Conservation (phyloP, 2,329 filamentous ascomycete genomes). For the Fusarium humuli region DNA sequence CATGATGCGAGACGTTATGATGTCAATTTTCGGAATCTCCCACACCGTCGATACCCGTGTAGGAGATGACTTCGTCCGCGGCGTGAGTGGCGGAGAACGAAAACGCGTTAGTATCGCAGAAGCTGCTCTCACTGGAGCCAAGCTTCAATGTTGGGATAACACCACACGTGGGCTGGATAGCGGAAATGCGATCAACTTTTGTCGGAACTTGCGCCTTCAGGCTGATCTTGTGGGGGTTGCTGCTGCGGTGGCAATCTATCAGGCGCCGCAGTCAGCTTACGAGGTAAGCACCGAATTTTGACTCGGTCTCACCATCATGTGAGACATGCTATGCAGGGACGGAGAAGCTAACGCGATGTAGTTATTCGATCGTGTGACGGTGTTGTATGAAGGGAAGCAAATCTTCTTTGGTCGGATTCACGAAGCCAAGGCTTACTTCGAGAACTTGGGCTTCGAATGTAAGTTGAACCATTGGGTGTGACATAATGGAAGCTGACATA, state of each 20-base stretch:
- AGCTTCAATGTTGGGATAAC: slow-evolving; percentile 51
- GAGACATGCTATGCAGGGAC: neutral
- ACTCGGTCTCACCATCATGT: neutral
- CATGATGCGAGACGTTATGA: slow-evolving; percentile 64
- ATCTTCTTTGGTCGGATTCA: slow-evolving; percentile 72
- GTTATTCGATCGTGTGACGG: slow-evolving; percentile 74
- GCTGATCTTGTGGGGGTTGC: slow-evolving; percentile 46
- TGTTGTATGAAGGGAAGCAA: slow-evolving; percentile 75
- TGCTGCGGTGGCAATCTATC: slow-evolving; percentile 62
- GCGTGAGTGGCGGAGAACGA: slow-evolving; percentile 81
- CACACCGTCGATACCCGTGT: slow-evolving; percentile 80
- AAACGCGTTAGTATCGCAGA: slow-evolving; percentile 84
- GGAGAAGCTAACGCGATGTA: slow-evolving; percentile 57
- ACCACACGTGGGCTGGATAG: slow-evolving; percentile 48
- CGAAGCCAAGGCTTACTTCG: slow-evolving; percentile 71
- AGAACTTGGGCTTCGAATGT: slow-evolving; percentile 52
- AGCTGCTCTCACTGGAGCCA: slow-evolving; percentile 55
- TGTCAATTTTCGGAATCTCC: slow-evolving; percentile 81
- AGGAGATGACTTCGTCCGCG: slow-evolving; percentile 75
- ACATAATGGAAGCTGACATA: neutral
- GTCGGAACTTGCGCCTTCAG: slow-evolving; percentile 41
- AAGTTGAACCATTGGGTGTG: neutral
- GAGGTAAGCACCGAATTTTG: slow-evolving; percentile 50
- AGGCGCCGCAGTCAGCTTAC: slow-evolving; percentile 70
- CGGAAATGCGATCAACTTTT: slow-evolving; percentile 47